Percentiles rank a stretch among this genome's conserved stretches.
phyloP scores from a whole-genome alignment of 129 eudicot species.

The Gnaphalium uliginosum region DNA sequence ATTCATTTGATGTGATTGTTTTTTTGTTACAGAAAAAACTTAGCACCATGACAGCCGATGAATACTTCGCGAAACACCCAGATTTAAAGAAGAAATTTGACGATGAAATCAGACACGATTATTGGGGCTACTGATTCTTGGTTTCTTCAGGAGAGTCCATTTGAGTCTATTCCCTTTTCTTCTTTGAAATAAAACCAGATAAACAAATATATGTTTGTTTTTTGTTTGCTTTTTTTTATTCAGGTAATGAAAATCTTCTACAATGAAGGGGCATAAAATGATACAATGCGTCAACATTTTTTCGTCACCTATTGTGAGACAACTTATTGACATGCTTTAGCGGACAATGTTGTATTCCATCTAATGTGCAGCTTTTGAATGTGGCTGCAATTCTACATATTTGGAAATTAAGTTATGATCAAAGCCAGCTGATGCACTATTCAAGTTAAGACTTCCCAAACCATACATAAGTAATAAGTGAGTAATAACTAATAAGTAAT shows the following conservation, averaged over 20 bases:
- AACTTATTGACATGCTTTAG: too few relatives aligned
- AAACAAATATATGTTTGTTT: neutral
- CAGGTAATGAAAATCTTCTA: conserved; percentile 66
- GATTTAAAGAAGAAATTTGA: conserved; percentile 91
- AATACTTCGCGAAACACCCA: conserved; percentile 92
- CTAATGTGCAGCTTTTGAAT: too few relatives aligned
- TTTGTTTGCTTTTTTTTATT: neutral
- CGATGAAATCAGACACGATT: conserved; percentile 89
- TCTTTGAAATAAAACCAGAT: conserved; percentile 10
- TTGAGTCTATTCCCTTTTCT: conserved; percentile 20
- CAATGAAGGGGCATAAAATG: too few relatives aligned
- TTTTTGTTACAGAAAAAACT: conserved; percentile 54
- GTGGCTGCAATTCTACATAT: too few relatives aligned
- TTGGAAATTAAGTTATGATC: too few relatives aligned
- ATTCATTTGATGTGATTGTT: neutral
- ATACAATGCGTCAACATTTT: too few relatives aligned
- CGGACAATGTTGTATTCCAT: too few relatives aligned
- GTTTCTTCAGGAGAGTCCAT: conserved; percentile 1
- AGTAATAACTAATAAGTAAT: too few relatives aligned
- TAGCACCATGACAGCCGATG: conserved; percentile 97
- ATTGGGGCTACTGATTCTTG: conserved; percentile 78
- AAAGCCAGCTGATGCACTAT: too few relatives aligned
- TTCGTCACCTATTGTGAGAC: too few relatives aligned
- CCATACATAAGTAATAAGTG: too few relatives aligned
- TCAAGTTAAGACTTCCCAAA: too few relatives aligned